Conservation (phyloP, 768 basidiomycete genomes). For the Rhodotorula graminis region DNA sequence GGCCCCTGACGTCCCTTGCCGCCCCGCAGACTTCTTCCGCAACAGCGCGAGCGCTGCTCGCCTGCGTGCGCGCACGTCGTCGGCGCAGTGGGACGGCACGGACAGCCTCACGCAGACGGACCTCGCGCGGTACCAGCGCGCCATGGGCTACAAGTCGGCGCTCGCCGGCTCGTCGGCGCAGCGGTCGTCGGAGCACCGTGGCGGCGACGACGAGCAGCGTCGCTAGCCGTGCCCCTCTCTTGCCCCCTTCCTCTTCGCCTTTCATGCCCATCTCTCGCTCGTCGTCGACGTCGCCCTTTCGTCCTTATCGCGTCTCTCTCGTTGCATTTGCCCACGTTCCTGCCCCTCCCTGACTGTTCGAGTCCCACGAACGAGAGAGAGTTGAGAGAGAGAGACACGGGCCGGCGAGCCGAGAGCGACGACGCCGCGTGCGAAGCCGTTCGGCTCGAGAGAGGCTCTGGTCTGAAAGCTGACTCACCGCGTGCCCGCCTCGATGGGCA, state of each 20-base stretch:
- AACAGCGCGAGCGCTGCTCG: slow-evolving; percentile 62
- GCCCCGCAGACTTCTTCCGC: slow-evolving; percentile 64
- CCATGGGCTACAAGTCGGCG: slow-evolving; percentile 69
- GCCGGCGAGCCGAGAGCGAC: too few relatives aligned
- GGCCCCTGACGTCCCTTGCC: neutral
- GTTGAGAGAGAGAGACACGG: too few relatives aligned
- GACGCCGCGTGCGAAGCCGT: too few relatives aligned
- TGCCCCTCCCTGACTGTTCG: too few relatives aligned
- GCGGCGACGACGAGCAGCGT: neutral
- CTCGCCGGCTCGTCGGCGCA: neutral
- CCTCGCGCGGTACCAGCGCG: slow-evolving; percentile 75
- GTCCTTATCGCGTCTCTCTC: neutral
- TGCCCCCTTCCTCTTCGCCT: neutral
- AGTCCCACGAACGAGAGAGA: too few relatives aligned
- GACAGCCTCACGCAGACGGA: slow-evolving; percentile 79
- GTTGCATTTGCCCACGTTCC: too few relatives aligned
- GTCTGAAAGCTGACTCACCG: neutral
- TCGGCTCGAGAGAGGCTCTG: neutral
- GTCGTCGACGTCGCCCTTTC: too few relatives aligned
- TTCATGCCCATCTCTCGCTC: neutral
- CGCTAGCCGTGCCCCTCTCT: too few relatives aligned
- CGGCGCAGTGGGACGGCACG: slow-evolving; percentile 93
- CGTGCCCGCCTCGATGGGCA: neutral
- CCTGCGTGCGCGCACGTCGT: slow-evolving; percentile 84
- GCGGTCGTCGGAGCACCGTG: neutral